Evolutionary conservation across 1,139 yeast species (phyloP).

Genomic region (Candida sojae): DNA sequence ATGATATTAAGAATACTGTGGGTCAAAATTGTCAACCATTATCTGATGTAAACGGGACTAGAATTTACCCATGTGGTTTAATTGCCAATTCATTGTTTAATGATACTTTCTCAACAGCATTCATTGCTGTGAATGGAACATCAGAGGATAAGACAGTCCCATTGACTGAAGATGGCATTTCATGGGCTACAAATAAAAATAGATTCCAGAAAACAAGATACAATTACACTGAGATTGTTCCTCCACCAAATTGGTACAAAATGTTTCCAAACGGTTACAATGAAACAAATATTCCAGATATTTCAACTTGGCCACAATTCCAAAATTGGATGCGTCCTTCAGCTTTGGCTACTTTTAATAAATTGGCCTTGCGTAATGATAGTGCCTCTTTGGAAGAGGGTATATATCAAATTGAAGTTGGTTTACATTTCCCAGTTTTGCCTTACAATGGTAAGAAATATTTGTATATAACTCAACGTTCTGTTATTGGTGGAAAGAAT

Average conservation of each 20-base stretch:
- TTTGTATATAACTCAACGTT: slow-evolving; percentile 76
- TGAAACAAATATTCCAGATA: slow-evolving; percentile 60
- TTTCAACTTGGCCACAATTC: slow-evolving; percentile 63
- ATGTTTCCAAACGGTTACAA: slow-evolving; percentile 72
- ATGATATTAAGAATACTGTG: slow-evolving; percentile 60
- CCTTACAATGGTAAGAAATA: slow-evolving; percentile 83
- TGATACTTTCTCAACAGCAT: slow-evolving; percentile 57
- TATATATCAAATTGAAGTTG: slow-evolving; percentile 69
- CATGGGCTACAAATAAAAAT: slow-evolving; percentile 66
- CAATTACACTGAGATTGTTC: slow-evolving; percentile 59
- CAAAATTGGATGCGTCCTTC: slow-evolving; percentile 99
- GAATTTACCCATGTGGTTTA: slow-evolving; percentile 74
- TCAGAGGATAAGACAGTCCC: slow-evolving; percentile 35
- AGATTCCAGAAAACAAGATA: slow-evolving; percentile 63
- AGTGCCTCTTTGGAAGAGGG: slow-evolving; percentile 62
- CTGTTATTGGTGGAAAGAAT: slow-evolving; percentile 90
- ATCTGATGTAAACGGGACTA: slow-evolving; percentile 54
- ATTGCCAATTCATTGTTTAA: slow-evolving; percentile 78
- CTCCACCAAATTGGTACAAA: slow-evolving; percentile 77
- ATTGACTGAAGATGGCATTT: slow-evolving; percentile 58
- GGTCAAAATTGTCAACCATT: slow-evolving; percentile 93
- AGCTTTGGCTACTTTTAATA: slow-evolving; percentile 83
- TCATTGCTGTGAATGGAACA: slow-evolving; percentile 39
- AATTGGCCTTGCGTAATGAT: slow-evolving; percentile 81
- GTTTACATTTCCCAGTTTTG: slow-evolving; percentile 85